A percentile compares a stretch with the other conserved stretches of the same genome.
Evolutionary conservation across 495 filamentous ascomycete species (phyloP).

Genomic region (Aspergillus egyptiacus): DNA sequence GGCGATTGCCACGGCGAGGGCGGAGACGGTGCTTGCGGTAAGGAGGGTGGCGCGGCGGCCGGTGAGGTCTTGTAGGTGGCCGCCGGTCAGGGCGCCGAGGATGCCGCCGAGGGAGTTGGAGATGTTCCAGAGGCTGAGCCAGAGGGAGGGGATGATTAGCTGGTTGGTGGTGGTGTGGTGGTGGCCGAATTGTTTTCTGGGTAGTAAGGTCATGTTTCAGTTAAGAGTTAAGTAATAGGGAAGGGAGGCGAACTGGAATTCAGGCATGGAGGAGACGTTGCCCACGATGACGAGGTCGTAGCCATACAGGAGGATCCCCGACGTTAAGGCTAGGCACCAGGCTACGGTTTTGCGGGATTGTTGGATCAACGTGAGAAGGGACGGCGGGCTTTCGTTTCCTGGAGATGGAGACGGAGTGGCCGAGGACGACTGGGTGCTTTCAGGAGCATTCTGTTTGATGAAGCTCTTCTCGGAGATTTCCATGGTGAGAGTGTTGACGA

Average conservation of each 20-base stretch:
- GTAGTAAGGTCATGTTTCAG: conserved; percentile 5
- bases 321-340: conserved; percentile 28
- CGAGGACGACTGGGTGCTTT: no score
- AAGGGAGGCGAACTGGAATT: conserved; percentile 28
- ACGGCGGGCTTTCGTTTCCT: background rate
- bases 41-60: conserved; percentile 36
- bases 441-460: no score
- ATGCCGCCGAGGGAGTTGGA: conserved; percentile 37
- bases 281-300: conserved; percentile 47
- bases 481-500: no score
- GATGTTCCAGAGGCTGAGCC: conserved; percentile 43
- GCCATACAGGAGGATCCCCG: conserved; percentile 40
- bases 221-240: background rate
- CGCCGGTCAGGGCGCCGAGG: conserved; percentile 34
- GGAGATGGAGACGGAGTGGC: background rate
- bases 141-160: conserved; percentile 42
- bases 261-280: conserved; percentile 40
- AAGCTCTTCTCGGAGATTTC: no score
- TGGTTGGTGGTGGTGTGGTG: conserved; percentile 22
- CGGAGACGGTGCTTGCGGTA: conserved; percentile 31
- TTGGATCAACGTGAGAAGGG: conserved; percentile 5
- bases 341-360: conserved; percentile 20
- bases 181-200: conserved; percentile 33
- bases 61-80: conserved; percentile 35
- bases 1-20: conserved; percentile 32